Percentiles rank a stretch among this genome's conserved stretches.
These are phyloP conservation scores for Scheffersomyces ergatensis DNA, from an alignment of 805 yeast species.

Conservation along the genomic window DNA sequence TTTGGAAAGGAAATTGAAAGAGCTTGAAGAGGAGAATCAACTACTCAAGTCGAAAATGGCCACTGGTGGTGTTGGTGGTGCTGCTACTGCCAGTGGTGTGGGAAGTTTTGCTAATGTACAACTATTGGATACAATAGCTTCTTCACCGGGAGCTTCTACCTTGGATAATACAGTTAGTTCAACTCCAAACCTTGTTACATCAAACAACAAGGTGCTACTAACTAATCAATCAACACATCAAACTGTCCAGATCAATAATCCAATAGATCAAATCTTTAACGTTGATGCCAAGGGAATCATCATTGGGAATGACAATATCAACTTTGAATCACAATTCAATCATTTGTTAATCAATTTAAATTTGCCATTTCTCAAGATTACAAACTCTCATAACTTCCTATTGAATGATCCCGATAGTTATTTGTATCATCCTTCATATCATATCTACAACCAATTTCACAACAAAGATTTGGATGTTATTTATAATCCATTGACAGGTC, in stretches of 20 bases:
- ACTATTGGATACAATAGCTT: slow-evolving; percentile 1
- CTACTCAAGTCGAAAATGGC: slow-evolving; percentile 33
- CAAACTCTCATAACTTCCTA: slow-evolving; percentile 41
- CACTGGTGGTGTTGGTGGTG: slow-evolving; percentile 5
- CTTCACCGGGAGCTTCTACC: background rate
- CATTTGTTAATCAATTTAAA: slow-evolving; percentile 41
- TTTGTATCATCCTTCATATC: slow-evolving; percentile 37
- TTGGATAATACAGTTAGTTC: background rate
- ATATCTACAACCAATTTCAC: slow-evolving; percentile 33
- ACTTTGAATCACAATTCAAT: slow-evolving; percentile 45
- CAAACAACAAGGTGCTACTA: slow-evolving; percentile 9
- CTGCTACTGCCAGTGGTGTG: background rate
- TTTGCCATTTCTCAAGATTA: slow-evolving; percentile 42
- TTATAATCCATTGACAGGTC: slow-evolving; percentile 38
- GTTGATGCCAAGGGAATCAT: slow-evolving; percentile 41
- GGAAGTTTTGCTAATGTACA: slow-evolving; percentile 8
- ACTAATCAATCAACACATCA: slow-evolving; percentile 8
- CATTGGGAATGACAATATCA: slow-evolving; percentile 44
- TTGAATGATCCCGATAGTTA: slow-evolving; percentile 42
- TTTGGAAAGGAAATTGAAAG: slow-evolving; percentile 59
- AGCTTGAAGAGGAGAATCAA: slow-evolving; percentile 56
- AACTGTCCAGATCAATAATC: slow-evolving; percentile 31
- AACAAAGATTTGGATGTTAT: slow-evolving; percentile 36
- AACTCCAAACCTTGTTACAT: slow-evolving; percentile 4
- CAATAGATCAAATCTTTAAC: slow-evolving; percentile 45